Evolutionary conservation across 257 asterid species (phyloP).

Genomic region (Ocimum tenuiflorum): DNA sequence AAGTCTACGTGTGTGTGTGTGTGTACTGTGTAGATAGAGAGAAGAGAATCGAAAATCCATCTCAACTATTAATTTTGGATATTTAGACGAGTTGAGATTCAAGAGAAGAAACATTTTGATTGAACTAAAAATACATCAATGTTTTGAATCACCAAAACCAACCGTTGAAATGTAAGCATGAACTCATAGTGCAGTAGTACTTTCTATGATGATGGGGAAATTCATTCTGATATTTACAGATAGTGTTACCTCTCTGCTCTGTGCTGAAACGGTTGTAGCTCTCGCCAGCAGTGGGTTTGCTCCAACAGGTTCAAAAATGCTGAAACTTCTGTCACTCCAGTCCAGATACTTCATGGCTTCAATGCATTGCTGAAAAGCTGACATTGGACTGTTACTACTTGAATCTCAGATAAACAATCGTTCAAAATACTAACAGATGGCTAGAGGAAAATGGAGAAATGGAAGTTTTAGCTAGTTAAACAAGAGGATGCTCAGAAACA

Average conservation of each 20-base stretch:
- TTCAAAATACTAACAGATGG: constrained; percentile 40
- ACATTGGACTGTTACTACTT: constrained; percentile 35
- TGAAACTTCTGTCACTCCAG: constrained; percentile 31
- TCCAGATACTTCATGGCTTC: constrained; percentile 48
- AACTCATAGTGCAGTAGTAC: too few relatives aligned
- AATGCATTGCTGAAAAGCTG: constrained; percentile 47
- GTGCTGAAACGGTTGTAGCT: constrained; percentile 51
- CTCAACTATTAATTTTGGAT: too few relatives aligned
- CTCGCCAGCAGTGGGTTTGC: constrained; percentile 52
- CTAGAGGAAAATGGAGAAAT: constrained; percentile 39
- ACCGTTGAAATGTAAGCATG: too few relatives aligned
- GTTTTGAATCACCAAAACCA: too few relatives aligned
- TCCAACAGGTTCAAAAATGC: constrained; percentile 47
- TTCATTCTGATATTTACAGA: background rate
- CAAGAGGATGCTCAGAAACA: constrained; percentile 38
- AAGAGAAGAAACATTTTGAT: too few relatives aligned
- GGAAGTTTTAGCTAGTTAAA: constrained; percentile 28
- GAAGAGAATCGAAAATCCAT: too few relatives aligned
- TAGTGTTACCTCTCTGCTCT: constrained; percentile 12
- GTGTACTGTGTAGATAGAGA: too few relatives aligned
- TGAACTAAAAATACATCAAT: too few relatives aligned
- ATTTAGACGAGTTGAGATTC: too few relatives aligned
- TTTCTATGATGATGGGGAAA: too few relatives aligned
- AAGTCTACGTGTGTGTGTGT: too few relatives aligned
- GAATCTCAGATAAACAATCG: constrained; percentile 43